phyloP scores from a whole-genome alignment of 257 asterid species.

The Capsicum baccatum region DNA sequence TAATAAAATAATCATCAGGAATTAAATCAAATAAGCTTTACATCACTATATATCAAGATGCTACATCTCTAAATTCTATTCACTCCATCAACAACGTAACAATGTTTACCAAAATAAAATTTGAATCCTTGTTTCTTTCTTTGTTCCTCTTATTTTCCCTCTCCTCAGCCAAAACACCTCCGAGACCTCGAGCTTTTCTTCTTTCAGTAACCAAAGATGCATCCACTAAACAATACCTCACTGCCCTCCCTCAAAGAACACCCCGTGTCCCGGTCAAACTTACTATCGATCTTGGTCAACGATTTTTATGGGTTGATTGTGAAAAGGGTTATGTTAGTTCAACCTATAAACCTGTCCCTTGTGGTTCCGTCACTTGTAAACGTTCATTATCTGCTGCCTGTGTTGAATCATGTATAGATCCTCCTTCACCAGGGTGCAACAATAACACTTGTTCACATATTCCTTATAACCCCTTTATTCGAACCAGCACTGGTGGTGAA shows the following conservation, averaged over 20 bases:
- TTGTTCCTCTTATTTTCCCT: slow-evolving; percentile 21
- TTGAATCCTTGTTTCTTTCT: background rate
- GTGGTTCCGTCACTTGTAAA: slow-evolving; percentile 38
- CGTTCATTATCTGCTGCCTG: slow-evolving; percentile 11
- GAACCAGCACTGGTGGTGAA: background rate
- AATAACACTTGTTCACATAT: slow-evolving; percentile 21
- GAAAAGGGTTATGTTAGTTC: slow-evolving; percentile 37
- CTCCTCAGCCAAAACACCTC: slow-evolving; percentile 28
- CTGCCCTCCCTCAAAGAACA: slow-evolving; percentile 40
- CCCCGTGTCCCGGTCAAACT: slow-evolving; percentile 42
- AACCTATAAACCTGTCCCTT: slow-evolving; percentile 34
- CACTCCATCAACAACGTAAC: background rate
- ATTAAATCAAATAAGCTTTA: background rate
- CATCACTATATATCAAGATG: background rate
- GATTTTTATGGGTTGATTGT: slow-evolving; percentile 44
- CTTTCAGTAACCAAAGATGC: slow-evolving; percentile 42
- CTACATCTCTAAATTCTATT: background rate
- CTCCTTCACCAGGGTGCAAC: slow-evolving; percentile 9
- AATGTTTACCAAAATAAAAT: slow-evolving; percentile 23
- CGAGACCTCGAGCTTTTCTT: slow-evolving; percentile 34
- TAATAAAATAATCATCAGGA: background rate
- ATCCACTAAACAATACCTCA: slow-evolving; percentile 32
- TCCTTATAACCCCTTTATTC: background rate
- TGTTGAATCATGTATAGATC: background rate
- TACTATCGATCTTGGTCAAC: slow-evolving; percentile 46